Base-by-base conservation (phyloP, 495 filamentous ascomycete species). In the Pyrenula aspistea region DNA sequence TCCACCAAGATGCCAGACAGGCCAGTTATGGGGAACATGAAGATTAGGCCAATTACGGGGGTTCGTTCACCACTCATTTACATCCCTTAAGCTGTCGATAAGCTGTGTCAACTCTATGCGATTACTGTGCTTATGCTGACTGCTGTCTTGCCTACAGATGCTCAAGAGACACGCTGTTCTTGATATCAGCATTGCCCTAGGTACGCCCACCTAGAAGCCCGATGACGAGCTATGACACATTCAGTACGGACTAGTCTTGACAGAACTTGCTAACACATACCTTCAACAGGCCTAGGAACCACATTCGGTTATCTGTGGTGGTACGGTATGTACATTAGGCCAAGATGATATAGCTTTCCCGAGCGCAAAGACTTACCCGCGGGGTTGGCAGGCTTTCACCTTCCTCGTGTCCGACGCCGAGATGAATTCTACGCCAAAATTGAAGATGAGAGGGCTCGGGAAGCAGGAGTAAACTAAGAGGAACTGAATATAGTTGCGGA, bases 381-480 rank as follows among this genome's bases (percentile, higher is more conserved):
- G n/a, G n/a, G n/a, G 31, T 15, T 8, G 58, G 61, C 57, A 86
- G 85, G 88, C 66, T 91, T 83, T 74, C 88, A 92, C 75, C 78
- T 91, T 53, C 88, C 87, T 60, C 77, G 79, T 53, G 83, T 88
- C 65, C 86, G 86, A 65, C 77, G 73, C 68, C 87, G 88, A 64
- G 88, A 92, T 71, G 56, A 68, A 56, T 88, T 80, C 78, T 91
- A 92, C 77, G 72, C 78, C 63, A 87, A 84, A 69, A 73, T 92
- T 52, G 87, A 92, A 72, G 76, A 82, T 61, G 73, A 86, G 70
- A 77, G 85, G 63, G 81, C 80, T 8, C 8, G 50, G 50, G 50
- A 52, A 10, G 50, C 50, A 10, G 50, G 50, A 10, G 19, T 52
- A 8, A 20, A 52, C 4, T 52, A 20, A 42, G 31, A n/a, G n/a